Percentiles rank a stretch among this genome's conserved stretches.
phyloP scores from a whole-genome alignment of 2,329 filamentous ascomycete species.

The Calonectria hongkongensis region DNA sequence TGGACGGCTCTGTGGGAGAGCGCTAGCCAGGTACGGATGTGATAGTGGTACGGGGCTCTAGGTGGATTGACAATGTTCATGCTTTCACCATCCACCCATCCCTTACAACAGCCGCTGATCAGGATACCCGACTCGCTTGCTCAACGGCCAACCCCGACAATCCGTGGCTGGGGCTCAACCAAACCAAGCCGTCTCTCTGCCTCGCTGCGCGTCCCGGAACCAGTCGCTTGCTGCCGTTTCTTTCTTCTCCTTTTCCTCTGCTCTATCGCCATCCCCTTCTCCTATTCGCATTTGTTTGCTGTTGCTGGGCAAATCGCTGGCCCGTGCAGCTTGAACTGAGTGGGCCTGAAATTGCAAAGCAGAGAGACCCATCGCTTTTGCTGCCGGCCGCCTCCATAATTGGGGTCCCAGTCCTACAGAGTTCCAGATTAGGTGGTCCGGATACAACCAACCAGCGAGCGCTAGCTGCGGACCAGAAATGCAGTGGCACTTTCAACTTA shows the following conservation, averaged over 20 bases:
- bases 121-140: constrained; percentile 15
- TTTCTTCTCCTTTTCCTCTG: constrained; percentile 23
- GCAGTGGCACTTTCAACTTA: constrained; percentile 35
- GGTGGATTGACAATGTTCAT: constrained; percentile 12
- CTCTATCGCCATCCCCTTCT: constrained; percentile 24
- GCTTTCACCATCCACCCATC: constrained; percentile 19
- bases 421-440: constrained; percentile 29
- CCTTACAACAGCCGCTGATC: constrained; percentile 24
- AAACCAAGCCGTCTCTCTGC: constrained; percentile 11
- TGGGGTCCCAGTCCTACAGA: constrained; percentile 48
- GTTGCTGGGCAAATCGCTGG: constrained; percentile 56
- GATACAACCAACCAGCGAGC: constrained; percentile 24
- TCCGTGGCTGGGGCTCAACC: constrained; percentile 23
- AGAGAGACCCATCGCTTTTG: constrained; percentile 45
- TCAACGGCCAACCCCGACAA: constrained; percentile 20
- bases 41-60: constrained; percentile 16
- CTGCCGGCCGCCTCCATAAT: constrained; percentile 46
- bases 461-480: constrained; percentile 24
- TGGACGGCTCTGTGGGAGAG: constrained; percentile 16
- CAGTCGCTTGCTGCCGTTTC: constrained; percentile 2
- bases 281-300: constrained; percentile 34
- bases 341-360: constrained; percentile 57
- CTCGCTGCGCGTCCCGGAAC: background rate
- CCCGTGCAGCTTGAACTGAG: constrained; percentile 57
- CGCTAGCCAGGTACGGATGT: constrained; percentile 21